Percentiles rank a stretch among this genome's conserved stretches.
Evolutionary conservation across 345 rosid species (phyloP).

Genomic region (Eutrema heterophyllum): DNA sequence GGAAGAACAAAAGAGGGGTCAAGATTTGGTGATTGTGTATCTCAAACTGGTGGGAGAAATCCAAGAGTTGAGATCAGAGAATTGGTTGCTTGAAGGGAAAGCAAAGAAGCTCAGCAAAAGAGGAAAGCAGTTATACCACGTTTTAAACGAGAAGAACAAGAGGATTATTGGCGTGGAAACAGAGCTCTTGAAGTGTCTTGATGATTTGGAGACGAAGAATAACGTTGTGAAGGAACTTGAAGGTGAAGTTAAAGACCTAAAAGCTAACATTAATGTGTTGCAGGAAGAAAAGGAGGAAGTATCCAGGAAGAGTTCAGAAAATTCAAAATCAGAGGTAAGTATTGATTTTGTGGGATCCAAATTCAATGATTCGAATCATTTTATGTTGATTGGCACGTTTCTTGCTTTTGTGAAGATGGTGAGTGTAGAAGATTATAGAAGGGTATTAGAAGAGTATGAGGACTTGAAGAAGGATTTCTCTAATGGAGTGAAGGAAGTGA

Average conservation of each 20-base stretch:
- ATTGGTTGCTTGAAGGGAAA: constrained; percentile 41
- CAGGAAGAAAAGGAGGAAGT: constrained; percentile 44
- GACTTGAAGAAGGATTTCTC: constrained; percentile 39
- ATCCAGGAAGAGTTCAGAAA: constrained; percentile 13
- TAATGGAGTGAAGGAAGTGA: constrained; percentile 47
- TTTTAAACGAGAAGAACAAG: constrained; percentile 35
- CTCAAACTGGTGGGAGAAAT: constrained; percentile 37
- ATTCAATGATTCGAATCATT: neutral
- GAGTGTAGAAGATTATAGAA: constrained; percentile 39
- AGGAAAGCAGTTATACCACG: constrained; percentile 24
- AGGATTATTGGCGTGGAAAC: constrained; percentile 35
- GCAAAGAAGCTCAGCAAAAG: constrained; percentile 47
- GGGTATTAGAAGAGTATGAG: constrained; percentile 43
- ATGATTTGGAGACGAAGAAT: constrained; percentile 29
- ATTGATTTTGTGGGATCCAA: neutral
- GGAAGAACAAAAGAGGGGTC: constrained; percentile 40
- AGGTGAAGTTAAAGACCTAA: constrained; percentile 36
- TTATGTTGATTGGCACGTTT: neutral
- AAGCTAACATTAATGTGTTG: constrained; percentile 20
- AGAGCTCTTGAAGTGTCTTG: constrained; percentile 31
- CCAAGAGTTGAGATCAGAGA: constrained; percentile 37
- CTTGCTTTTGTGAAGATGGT: constrained; percentile 19
- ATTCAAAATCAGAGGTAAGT: constrained; percentile 39
- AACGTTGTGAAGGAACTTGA: constrained; percentile 35
- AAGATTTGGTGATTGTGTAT: constrained; percentile 34